phyloP scores from a whole-genome alignment of 306 rosid species.

The Quercus gilva region DNA sequence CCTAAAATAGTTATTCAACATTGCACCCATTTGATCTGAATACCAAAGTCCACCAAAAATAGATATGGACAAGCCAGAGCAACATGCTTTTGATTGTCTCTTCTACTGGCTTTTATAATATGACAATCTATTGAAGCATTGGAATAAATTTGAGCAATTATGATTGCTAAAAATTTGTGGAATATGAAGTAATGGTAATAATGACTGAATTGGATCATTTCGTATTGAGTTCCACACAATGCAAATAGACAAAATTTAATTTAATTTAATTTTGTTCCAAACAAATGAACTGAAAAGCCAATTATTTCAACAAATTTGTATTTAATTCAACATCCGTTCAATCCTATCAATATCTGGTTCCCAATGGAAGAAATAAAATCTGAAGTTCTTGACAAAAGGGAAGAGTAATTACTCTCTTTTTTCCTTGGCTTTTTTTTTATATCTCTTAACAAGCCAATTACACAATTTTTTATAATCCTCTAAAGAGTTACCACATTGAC shows the following conservation, averaged over 20 bases:
- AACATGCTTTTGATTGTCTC: not conserved
- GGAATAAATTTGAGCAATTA: not conserved
- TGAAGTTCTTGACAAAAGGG: not conserved
- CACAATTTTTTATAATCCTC: not conserved
- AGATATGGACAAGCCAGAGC: not conserved
- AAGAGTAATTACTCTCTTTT: not conserved
- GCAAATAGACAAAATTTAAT: not conserved
- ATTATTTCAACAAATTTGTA: not conserved
- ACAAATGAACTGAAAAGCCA: not conserved
- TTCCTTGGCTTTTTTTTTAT: not conserved
- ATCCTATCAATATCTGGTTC: not conserved
- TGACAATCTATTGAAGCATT: not conserved
- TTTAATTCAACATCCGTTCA: not conserved
- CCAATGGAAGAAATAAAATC: not conserved
- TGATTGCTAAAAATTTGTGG: not conserved
- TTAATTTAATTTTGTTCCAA: not conserved
- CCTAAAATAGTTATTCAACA: not conserved
- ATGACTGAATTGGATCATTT: not conserved
- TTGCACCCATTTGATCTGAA: not conserved
- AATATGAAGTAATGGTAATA: not conserved
- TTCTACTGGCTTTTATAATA: not conserved
- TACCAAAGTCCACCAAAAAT: not conserved
- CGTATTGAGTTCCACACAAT: not conserved
- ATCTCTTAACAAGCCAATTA: not conserved
- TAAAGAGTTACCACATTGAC: not conserved